Percentiles rank a stretch among this genome's conserved stretches.
Conservation (phyloP, 768 basidiomycete species). For the Boletus rubescentipes region DNA sequence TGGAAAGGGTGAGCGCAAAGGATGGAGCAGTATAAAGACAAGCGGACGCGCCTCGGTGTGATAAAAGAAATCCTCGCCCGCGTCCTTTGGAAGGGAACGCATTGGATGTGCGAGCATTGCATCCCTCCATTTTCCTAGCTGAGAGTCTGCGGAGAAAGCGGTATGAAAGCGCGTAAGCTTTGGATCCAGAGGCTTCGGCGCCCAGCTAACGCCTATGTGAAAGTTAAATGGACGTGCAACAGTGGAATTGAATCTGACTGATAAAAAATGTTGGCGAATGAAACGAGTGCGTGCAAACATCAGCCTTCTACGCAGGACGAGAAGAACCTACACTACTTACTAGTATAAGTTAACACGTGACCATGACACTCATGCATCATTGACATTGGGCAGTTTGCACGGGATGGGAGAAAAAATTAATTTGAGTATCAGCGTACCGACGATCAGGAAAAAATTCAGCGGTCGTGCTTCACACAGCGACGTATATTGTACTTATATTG, state of each 20-base stretch:
- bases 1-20: slow-evolving; percentile 4
- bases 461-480: too few relatives aligned
- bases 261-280: neutral
- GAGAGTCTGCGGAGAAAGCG: slow-evolving; percentile 58
- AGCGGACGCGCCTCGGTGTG: slow-evolving; percentile 60
- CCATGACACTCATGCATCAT: too few relatives aligned
- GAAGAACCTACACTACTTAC: too few relatives aligned
- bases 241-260: slow-evolving; percentile 21
- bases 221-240: slow-evolving; percentile 60
- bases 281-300: slow-evolving; percentile 14
- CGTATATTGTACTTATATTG: too few relatives aligned
- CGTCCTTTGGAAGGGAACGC: slow-evolving; percentile 35
- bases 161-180: slow-evolving; percentile 34
- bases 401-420: too few relatives aligned
- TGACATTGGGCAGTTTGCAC: too few relatives aligned
- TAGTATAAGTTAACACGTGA: slow-evolving; percentile 20
- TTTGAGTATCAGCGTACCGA: too few relatives aligned
- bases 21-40: neutral
- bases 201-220: slow-evolving; percentile 77
- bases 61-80: slow-evolving; percentile 66
- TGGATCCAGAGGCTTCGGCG: slow-evolving; percentile 59
- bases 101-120: slow-evolving; percentile 51
- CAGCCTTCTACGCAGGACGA: neutral
- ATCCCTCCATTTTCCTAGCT: slow-evolving; percentile 71
- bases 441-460: too few relatives aligned